Evolutionary conservation across 495 filamentous ascomycete species (phyloP), one percentile per base, ranked within the genome.

Genomic region (Penicillium waksmanii): DNA sequence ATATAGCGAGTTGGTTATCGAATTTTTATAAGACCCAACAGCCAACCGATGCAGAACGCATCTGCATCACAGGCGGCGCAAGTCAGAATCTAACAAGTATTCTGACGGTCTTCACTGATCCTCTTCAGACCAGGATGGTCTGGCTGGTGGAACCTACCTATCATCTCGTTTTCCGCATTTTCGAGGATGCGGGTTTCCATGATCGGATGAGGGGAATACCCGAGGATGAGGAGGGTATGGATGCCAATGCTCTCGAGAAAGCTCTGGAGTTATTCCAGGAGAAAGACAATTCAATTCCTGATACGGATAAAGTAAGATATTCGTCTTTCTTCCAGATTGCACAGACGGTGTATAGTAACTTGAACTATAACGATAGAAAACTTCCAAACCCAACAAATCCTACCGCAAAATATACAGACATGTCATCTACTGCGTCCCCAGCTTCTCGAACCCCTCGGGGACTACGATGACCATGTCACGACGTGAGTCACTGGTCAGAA

Each of bases 121-220:
- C 88, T 0, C 72, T 69, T 3, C 82, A 82, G 46, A 93, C 90
- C 18, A 64, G 76, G 23, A 77, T 72, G 10, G 78, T 91, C 6
- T 92, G 89, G 86, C 68, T 86, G 40, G 82, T 87, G 0, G 82
- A 83, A 44, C 90, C 90, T 34, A 80, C 82, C 13, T 93, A 93
- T 64, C 86, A 84, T 67, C 71, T 92, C 8, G 88, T 83, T 0
- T 87, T 82, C 64, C 75, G 79, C 5, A 82, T 89, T 31, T 91
- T 93, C 66, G 81, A 85, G 63, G 89, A 91, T 71, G 75, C 81
- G 0, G 84, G 82, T 11, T 82, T 88, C 48, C 47, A 62, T 8
- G 77, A 77, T 8, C 75, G 78, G 38, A 53, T 90, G 63, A 69
- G 72, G 43, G 86, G 78, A 4, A 78, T 89, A 34, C 77, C 78